Base-by-base conservation (phyloP, 2,329 filamentous ascomycete genomes). In the Blumeria hordei region DNA sequence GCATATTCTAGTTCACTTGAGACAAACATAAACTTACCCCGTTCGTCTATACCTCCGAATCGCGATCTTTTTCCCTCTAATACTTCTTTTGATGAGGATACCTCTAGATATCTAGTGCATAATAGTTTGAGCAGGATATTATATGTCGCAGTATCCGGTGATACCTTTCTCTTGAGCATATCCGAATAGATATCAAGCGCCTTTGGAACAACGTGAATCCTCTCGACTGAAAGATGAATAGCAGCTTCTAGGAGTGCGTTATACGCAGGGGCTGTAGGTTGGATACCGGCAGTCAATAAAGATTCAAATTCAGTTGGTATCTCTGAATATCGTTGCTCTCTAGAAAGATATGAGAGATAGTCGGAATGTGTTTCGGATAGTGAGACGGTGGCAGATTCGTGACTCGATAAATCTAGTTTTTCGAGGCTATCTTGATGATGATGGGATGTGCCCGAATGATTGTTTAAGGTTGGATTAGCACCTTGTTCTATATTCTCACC, bases 121-220 rank as follows among this genome's bases (percentile, higher is more conserved):
- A 98, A 74, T 41, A 95, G 72, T 56, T 83, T 80, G 55, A 98
- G 84, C 16, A 98, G 73, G 36, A 88, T 88, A 64, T 87, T 80
- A 69, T 94, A 96, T 0, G 90, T 96, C 56, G 84, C 78, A 55
- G 81, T 80, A 66, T 95, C 83, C 7, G 90, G 88, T 18, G 76
- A 71, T 28, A 96, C 81, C 61, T 82, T 83, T 60, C 88, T 83
- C 60, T 83, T 80, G 61, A 94, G 79, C 92, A 98, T 96, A 66
- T 96, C 88, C 14, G 88, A 83, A 67, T 96, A 98, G 54, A 98
- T 85, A 70, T 94, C 88, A 54, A 96, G 75, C 5, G 87, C 88
- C 71, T 94, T 94, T 58, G 87, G 83, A 12, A 94, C 85, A 54
- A 92, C 80, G 69, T 93, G 84, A 55, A 83, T 83, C 67, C 81